Evolutionary conservation across 2,329 filamentous ascomycete species (phyloP), one percentile per base, ranked within the genome.

Genomic region (Phaeomoniella chlamydospora): DNA sequence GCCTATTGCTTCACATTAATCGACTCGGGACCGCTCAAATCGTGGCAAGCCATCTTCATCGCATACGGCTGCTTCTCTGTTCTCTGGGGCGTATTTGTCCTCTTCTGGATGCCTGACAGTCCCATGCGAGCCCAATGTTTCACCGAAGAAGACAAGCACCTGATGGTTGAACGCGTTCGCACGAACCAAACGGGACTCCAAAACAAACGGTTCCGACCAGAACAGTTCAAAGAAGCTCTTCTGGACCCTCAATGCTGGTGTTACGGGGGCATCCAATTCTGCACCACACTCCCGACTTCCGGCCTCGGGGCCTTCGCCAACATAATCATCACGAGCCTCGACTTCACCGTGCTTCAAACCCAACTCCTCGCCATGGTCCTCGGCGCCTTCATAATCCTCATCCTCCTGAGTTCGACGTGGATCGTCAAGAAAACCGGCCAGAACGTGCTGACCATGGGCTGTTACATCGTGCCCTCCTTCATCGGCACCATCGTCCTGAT

Each of bases 331-430:
- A 70, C 67, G 37, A 63, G 65, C n/a, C 75, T 86, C 39, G 58
- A 76, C 0, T 87, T 85, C 48, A 66, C 59, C 0, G 59, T 62
- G 0, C 61, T 84, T 4, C 59, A 86, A 53, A 83, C 80, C 0
- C 80, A 85, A 55, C 61, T 87, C 2, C 59, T 87, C 15, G 70
- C 77, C 29, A 84, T 86, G 77, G 80, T 84, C 0, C 61, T 83
- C 1, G 80, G 80, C 4, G 72, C 70, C 29, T 80, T 80, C 45
- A 84, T 85, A 45, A 81, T 86, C 41, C 61, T 77, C 33, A 70
- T 84, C 3, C 62, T 86, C 1, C 58, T 85, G 16, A 61, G 61
- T 1, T 80, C 77, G 0, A 69, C 74, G 0, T 85, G 68, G 68
- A 49, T 85, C 3, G 76, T 77, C 11, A 78, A 75, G 57, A 78